Base-by-base conservation (phyloP, 169 alveolate species). In the Plasmodium gonderi region DNA sequence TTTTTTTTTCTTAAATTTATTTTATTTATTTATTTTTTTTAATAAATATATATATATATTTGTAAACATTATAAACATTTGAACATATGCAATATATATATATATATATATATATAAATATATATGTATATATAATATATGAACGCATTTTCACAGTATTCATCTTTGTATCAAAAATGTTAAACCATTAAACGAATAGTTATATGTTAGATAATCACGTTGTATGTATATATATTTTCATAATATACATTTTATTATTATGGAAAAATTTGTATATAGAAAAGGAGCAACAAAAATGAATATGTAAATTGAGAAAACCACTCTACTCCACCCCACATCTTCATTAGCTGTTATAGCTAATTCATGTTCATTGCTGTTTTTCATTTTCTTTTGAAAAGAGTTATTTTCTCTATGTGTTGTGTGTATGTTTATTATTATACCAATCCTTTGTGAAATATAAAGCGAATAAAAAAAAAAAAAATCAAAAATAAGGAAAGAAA, bases 111-210 rank as follows among this genome's bases (percentile, higher is more conserved):
- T 45, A 74, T 38, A 36, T 74, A 42, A 31, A 75, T 11, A 29
- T 4, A 11, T 11, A 11, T 4, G 20, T 54, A n/a, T 11, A 54
- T 54, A 8, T 75, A 74, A 1, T 74, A 23, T 45, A 74, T 38
- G 12, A 20, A 42, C n/a, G 29, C 40, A 29, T 12, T 67, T 67
- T 67, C 31, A 20, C 12, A 23, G 72, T 60, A 14, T 38, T 20
- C 36, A 75, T 75, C 29, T 75, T 38, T 75, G 38, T 20, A 38
- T 14, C 31, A 49, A 79, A 79, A 78, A 78, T 78, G 87, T 78
- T 78, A 49, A 78, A 78, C 65, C 87, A 78, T 78, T 78, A 67
- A 78, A 51, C 26, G 29, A 49, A 79, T 17, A 65, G 17, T 54
- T 65, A 29, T 23, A 23, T 11, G 40, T 60, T 36, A 60, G 72